Base-by-base conservation (phyloP, 148 eudicot genomes). In the Camellia granthamiana region DNA sequence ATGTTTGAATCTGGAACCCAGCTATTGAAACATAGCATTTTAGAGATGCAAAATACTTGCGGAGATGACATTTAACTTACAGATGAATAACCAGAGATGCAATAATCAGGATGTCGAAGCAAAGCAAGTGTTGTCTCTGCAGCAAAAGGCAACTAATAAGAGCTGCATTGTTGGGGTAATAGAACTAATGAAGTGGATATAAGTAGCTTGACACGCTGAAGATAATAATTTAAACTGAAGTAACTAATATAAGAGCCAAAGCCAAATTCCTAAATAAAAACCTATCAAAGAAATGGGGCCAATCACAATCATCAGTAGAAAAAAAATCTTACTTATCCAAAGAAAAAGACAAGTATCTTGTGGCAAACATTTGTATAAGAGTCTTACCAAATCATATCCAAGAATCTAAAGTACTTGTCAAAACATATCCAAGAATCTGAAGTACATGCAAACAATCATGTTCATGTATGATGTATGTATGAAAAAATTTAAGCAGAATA, bases 31-130 rank as follows among this genome's bases (percentile, higher is more conserved):
- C 64, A 69, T 46, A 79, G 66, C 54, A 58, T 62, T 60, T 23
- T 42, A 62, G 9, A 68, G 76, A 13, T n/a, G 21, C 46, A 76
- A 68, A 55, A 59, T 51, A 55, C 38, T 74, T 10, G 74, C 62
- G 30, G 23, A 30, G n/a, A 67, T 19, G 68, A 30, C 59, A 69
- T 82, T 58, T 71, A 73, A 87, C 98, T 93, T 87, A 95, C 99
- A 49, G 97, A 93, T 81, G 97, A 92, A 89, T 92, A 91, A 67
- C 90, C 97, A 73, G 97, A 95, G 56, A 93, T 95, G 90, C 97
- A 95, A 86, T 86, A 95, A 88, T 93, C 99, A 83, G 99, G 97
- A 79, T 95, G 94, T 77, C 99, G 93, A 76, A 95, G 92, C 87
- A 95, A 90, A 81, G 99, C 91, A 73, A 96, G 88, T 5, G 87